Evolutionary conservation across 176 grass and related monocot species (phyloP).

Genomic region (Ampelocalamus luodianensis): DNA sequence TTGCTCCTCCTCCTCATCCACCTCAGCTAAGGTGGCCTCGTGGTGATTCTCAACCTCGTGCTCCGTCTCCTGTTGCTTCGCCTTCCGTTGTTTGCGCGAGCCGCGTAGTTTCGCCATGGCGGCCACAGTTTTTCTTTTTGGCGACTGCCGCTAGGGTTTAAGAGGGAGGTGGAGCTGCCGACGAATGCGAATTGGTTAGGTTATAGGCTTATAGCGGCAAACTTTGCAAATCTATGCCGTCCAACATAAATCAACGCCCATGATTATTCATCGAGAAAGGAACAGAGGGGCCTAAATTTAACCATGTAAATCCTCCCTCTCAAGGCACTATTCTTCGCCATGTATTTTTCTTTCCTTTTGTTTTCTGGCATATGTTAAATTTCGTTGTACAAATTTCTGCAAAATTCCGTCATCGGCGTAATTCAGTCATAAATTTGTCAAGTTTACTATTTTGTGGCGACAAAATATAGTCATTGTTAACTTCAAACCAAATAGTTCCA

Average conservation of each 20-base stretch:
- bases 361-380: too few relatives aligned
- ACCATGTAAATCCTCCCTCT: too few relatives aligned
- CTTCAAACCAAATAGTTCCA: neutral
- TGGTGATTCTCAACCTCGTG: neutral
- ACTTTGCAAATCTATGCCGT: neutral
- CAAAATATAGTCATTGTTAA: neutral
- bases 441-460: too few relatives aligned
- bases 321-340: too few relatives aligned
- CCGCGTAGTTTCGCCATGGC: slow-evolving; percentile 38
- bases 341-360: too few relatives aligned
- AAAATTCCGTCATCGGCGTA: too few relatives aligned
- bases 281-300: neutral
- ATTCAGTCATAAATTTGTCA: too few relatives aligned
- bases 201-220: neutral
- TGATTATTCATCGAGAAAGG: neutral
- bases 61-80: slow-evolving; percentile 12
- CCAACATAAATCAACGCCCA: neutral
- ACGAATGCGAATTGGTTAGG: neutral
- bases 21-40: slow-evolving; percentile 15
- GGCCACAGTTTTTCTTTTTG: neutral
- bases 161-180: neutral
- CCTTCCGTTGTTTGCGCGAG: slow-evolving; percentile 33
- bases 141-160: slow-evolving; percentile 50
- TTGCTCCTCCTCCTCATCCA: neutral
- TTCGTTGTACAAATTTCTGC: too few relatives aligned